Conservation (phyloP, 768 basidiomycete species). For the Mycena indigotica region DNA sequence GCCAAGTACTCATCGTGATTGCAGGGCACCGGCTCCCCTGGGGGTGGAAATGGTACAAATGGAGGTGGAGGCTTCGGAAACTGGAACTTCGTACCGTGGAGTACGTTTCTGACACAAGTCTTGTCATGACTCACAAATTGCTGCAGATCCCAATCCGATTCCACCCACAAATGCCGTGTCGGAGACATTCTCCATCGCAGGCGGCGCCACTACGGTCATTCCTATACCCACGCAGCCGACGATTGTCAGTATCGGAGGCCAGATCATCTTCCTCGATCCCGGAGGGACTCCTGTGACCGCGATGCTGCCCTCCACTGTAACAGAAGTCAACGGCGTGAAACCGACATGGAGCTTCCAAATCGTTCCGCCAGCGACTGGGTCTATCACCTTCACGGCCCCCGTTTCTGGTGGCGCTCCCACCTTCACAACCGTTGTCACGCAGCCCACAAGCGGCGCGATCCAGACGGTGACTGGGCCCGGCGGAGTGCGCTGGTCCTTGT, state of each 20-base stretch:
- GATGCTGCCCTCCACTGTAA: neutral
- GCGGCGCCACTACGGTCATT: neutral
- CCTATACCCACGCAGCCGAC: neutral
- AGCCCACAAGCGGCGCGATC: neutral
- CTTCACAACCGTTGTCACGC: slow-evolving; percentile 5
- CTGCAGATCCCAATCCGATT: neutral
- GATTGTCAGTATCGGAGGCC: neutral
- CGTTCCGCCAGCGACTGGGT: neutral
- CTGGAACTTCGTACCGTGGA: neutral
- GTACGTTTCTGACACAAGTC: neutral
- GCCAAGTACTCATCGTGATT: neutral
- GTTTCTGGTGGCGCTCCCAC: neutral
- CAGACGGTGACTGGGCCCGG: slow-evolving; percentile 3
- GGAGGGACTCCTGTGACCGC: neutral
- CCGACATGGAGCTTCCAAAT: neutral
- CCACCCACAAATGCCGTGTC: neutral
- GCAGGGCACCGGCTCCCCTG: neutral
- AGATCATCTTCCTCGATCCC: neutral
- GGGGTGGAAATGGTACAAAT: neutral
- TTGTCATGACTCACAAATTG: neutral
- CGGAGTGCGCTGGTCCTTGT: neutral
- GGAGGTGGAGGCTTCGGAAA: neutral
- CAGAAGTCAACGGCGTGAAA: neutral
- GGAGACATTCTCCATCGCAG: neutral
- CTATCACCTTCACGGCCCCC: slow-evolving; percentile 9